Evolutionary conservation across 352 stramenopile species (phyloP).

Genomic region (Phytophthora citrophthora): DNA sequence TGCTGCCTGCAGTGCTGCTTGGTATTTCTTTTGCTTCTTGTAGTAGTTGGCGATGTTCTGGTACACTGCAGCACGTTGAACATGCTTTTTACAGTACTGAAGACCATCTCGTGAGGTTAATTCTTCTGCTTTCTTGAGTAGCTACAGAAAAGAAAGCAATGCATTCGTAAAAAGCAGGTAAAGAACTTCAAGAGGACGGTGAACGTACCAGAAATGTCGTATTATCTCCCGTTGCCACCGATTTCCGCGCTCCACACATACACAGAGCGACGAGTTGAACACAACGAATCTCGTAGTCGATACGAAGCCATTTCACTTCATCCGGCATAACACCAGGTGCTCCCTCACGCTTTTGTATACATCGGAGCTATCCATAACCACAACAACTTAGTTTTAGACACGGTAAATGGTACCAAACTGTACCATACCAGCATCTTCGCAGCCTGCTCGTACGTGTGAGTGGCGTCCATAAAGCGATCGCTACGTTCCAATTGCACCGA

Average conservation of each 20-base stretch:
- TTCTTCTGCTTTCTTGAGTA: slow-evolving; percentile 73
- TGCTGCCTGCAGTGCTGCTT: slow-evolving; percentile 62
- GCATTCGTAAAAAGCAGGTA: neutral
- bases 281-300: slow-evolving; percentile 81
- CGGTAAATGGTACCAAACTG: neutral
- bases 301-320: slow-evolving; percentile 69
- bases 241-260: slow-evolving; percentile 61
- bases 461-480: slow-evolving; percentile 63
- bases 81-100: slow-evolving; percentile 68
- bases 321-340: slow-evolving; percentile 51
- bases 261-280: slow-evolving; percentile 78
- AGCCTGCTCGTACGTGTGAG: slow-evolving; percentile 78
- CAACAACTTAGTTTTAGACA: neutral
- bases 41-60: slow-evolving; percentile 74
- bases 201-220: slow-evolving; percentile 64
- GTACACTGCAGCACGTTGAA: slow-evolving; percentile 67
- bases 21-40: slow-evolving; percentile 81
- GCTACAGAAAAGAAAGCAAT: slow-evolving; percentile 26
- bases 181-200: neutral
- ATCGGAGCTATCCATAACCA: slow-evolving; percentile 45
- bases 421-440: slow-evolving; percentile 66
- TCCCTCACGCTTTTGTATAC: slow-evolving; percentile 69
- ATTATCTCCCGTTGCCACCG: slow-evolving; percentile 50
- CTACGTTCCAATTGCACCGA: slow-evolving; percentile 70
- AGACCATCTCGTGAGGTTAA: slow-evolving; percentile 62